These are phyloP conservation scores for Polytolypa hystricis DNA, from an alignment of 2,329 filamentous ascomycete genomes.

Conservation along the genomic window DNA sequence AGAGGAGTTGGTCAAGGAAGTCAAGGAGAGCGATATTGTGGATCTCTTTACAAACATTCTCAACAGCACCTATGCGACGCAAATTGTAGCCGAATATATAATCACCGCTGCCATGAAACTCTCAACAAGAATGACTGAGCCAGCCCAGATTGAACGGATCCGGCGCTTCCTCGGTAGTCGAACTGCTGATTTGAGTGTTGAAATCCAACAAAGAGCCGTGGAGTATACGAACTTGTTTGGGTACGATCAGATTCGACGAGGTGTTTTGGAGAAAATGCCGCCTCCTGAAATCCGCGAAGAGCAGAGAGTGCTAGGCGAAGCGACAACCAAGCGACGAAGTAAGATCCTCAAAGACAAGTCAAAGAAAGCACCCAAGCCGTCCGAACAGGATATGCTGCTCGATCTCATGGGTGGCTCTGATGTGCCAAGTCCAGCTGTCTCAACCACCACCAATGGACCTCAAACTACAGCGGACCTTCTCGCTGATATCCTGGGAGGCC, in stretches of 20 bases:
- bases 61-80: conserved; percentile 86
- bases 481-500: conserved; percentile 78
- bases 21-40: conserved; percentile 80
- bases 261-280: conserved; percentile 96
- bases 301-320: conserved; percentile 77
- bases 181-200: conserved; percentile 81
- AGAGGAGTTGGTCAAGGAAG: conserved; percentile 71
- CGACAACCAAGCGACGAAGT: conserved; percentile 54
- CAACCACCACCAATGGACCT: conserved; percentile 44
- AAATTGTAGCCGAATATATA: conserved; percentile 90
- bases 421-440: conserved; percentile 47
- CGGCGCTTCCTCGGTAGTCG: conserved; percentile 65
- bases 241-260: conserved; percentile 73
- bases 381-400: conserved; percentile 80
- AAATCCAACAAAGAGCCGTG: conserved; percentile 90
- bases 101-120: conserved; percentile 91
- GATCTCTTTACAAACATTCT: conserved; percentile 88
- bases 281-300: conserved; percentile 94
- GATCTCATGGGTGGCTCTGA: conserved; percentile 83
- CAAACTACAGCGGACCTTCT: conserved; percentile 76
- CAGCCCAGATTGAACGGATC: conserved; percentile 76
- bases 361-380: conserved; percentile 65
- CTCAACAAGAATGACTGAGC: conserved; percentile 73
- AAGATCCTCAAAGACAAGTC: conserved; percentile 59
- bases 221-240: conserved; percentile 94